Evolutionary conservation across 768 basidiomycete species (phyloP).

Genomic region (Boletellus emodensis): DNA sequence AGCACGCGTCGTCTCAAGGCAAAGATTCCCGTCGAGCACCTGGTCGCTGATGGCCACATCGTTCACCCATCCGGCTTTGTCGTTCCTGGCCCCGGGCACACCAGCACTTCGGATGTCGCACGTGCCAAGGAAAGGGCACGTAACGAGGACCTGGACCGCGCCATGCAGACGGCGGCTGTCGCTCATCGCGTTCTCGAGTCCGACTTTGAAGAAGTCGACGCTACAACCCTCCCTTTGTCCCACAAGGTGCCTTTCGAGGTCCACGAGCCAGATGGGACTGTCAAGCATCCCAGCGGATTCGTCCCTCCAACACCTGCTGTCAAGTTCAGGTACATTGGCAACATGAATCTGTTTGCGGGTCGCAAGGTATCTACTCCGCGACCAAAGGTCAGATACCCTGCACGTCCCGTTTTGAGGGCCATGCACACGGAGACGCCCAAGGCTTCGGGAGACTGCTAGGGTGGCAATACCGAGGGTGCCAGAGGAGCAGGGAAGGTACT

Average conservation of each 20-base stretch:
- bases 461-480: slow-evolving; percentile 5
- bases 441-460: slow-evolving; percentile 12
- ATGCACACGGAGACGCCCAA: slow-evolving; percentile 15
- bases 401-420: slow-evolving; percentile 16
- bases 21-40: slow-evolving; percentile 29
- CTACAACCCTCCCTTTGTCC: slow-evolving; percentile 19
- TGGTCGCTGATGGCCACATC: slow-evolving; percentile 10
- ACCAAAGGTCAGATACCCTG: slow-evolving; percentile 9
- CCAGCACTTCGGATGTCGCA: slow-evolving; percentile 21
- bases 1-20: slow-evolving; percentile 27
- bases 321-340: slow-evolving; percentile 29
- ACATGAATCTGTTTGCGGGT: slow-evolving; percentile 11
- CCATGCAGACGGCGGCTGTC: slow-evolving; percentile 30
- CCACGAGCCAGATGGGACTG: slow-evolving; percentile 33
- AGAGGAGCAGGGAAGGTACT: slow-evolving; percentile 2
- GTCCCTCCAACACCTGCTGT: slow-evolving; percentile 40
- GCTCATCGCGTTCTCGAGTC: slow-evolving; percentile 31
- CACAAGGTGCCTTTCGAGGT: slow-evolving; percentile 45
- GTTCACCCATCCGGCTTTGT: slow-evolving; percentile 29
- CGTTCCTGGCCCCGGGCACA: slow-evolving; percentile 28
- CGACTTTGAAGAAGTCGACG: slow-evolving; percentile 23
- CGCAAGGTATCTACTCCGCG: slow-evolving; percentile 14
- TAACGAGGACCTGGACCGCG: slow-evolving; percentile 15
- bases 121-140: slow-evolving; percentile 26
- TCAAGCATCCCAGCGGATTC: slow-evolving; percentile 42